These are phyloP conservation scores for Chaetomium globosum DNA, from an alignment of 2,329 filamentous ascomycete genomes.

Conservation along the genomic window DNA sequence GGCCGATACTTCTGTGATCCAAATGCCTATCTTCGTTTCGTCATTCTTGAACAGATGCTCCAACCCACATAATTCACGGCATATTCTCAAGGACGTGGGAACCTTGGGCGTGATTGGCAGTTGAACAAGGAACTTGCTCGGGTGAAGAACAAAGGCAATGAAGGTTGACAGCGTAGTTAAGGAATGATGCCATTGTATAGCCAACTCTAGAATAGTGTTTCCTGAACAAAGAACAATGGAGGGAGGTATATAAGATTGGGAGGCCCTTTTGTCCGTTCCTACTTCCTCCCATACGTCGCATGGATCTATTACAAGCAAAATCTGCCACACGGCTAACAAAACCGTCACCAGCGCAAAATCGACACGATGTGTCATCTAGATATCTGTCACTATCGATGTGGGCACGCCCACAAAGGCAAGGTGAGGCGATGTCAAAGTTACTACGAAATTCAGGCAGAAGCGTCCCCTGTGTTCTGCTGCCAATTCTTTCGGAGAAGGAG, in stretches of 20 bases:
- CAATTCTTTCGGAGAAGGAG: not conserved
- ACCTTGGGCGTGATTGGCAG: not conserved
- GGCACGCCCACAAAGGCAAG: not conserved
- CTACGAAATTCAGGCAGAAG: not conserved
- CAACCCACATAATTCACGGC: not conserved
- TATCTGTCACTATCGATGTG: slow-evolving; percentile 3
- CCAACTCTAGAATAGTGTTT: not conserved
- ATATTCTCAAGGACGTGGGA: not conserved
- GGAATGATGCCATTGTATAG: slow-evolving; percentile 12
- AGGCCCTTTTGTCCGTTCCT: not conserved
- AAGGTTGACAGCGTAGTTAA: not conserved
- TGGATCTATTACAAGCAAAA: not conserved
- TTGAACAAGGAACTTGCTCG: slow-evolving; percentile 1
- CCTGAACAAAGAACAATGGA: slow-evolving; percentile 4
- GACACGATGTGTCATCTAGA: slow-evolving; percentile 3
- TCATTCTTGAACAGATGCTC: not conserved
- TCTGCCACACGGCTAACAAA: not conserved
- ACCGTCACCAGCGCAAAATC: not conserved
- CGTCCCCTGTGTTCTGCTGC: not conserved
- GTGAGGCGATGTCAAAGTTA: slow-evolving; percentile 9
- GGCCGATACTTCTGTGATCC: no score
- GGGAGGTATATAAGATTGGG: slow-evolving; percentile 10
- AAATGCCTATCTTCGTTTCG: no score
- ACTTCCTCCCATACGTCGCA: not conserved
- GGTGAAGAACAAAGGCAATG: slow-evolving; percentile 3